These are phyloP conservation scores for Sporothrix dimorphospora DNA, from an alignment of 2,329 filamentous ascomycete species.

Conservation along the genomic window DNA sequence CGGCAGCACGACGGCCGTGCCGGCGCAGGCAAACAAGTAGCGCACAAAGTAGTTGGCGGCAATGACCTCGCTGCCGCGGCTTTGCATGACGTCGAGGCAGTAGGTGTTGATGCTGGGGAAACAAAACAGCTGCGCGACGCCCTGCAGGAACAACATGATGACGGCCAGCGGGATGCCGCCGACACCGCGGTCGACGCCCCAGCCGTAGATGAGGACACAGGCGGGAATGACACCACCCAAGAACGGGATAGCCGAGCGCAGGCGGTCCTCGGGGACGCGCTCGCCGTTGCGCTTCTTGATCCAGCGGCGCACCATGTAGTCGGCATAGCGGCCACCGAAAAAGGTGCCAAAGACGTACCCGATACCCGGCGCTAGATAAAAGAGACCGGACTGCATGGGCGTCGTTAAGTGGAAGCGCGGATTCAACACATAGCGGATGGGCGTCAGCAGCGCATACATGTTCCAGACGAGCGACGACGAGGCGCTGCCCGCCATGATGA, in stretches of 20 bases:
- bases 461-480: constrained; percentile 69
- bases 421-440: constrained; percentile 71
- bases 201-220: constrained; percentile 72
- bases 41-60: constrained; percentile 80
- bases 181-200: constrained; percentile 47
- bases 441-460: constrained; percentile 69
- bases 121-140: constrained; percentile 69
- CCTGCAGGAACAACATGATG: constrained; percentile 69
- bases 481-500: constrained; percentile 61
- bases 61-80: constrained; percentile 70
- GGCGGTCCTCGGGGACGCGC: constrained; percentile 70
- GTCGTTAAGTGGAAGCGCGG: constrained; percentile 67
- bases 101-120: constrained; percentile 73
- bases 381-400: constrained; percentile 66
- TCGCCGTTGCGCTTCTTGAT: constrained; percentile 56
- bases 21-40: constrained; percentile 73
- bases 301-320: constrained; percentile 64
- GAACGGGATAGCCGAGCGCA: constrained; percentile 63
- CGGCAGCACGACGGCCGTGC: constrained; percentile 72
- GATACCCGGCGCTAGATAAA: constrained; percentile 70
- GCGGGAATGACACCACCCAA: constrained; percentile 63
- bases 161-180: constrained; percentile 58
- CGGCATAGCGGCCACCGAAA: constrained; percentile 69
- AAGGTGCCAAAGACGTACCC: constrained; percentile 70
- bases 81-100: constrained; percentile 80